Evolutionary conservation across 2,329 filamentous ascomycete species (phyloP).

Genomic region (Ambrosiella xylebori): DNA sequence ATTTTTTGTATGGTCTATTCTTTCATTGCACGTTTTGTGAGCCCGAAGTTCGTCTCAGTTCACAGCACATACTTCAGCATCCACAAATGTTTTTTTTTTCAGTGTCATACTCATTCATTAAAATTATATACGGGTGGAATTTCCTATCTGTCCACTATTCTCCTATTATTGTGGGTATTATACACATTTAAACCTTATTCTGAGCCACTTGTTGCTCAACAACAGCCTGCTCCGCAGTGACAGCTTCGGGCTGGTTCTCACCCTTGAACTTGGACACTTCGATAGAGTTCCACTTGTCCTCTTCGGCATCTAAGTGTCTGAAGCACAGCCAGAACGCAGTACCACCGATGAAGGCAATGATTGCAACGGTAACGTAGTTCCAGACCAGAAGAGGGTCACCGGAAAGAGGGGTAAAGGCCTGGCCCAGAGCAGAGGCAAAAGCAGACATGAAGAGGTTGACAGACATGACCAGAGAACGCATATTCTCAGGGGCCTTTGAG

Average conservation of each 20-base stretch:
- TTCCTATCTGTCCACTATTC: not conserved
- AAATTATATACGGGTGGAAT: not conserved
- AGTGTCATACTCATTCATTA: not conserved
- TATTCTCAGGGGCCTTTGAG: conserved; percentile 62
- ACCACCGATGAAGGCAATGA: conserved; percentile 45
- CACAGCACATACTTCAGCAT: too few relatives aligned
- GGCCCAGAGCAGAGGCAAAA: conserved; percentile 51
- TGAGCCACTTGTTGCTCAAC: conserved; percentile 1
- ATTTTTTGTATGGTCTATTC: not conserved
- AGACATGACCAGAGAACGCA: conserved; percentile 58
- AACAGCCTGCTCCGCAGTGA: conserved; percentile 10
- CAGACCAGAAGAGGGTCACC: conserved; percentile 50
- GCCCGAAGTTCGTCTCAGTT: too few relatives aligned
- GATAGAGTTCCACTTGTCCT: conserved; percentile 52
- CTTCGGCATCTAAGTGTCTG: conserved; percentile 44
- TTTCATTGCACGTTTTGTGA: not conserved
- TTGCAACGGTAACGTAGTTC: conserved; percentile 51
- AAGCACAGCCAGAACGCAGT: conserved; percentile 52
- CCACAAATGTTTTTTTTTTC: not conserved
- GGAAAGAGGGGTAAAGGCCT: conserved; percentile 45
- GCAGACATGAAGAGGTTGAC: conserved; percentile 56
- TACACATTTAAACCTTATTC: conserved; percentile 7
- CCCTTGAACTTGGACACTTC: conserved; percentile 28
- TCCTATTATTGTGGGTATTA: not conserved
- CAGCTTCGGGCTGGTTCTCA: conserved; percentile 21